Evolutionary conservation across 352 stramenopile species (phyloP).

Genomic region (Phytophthora lateralis): DNA sequence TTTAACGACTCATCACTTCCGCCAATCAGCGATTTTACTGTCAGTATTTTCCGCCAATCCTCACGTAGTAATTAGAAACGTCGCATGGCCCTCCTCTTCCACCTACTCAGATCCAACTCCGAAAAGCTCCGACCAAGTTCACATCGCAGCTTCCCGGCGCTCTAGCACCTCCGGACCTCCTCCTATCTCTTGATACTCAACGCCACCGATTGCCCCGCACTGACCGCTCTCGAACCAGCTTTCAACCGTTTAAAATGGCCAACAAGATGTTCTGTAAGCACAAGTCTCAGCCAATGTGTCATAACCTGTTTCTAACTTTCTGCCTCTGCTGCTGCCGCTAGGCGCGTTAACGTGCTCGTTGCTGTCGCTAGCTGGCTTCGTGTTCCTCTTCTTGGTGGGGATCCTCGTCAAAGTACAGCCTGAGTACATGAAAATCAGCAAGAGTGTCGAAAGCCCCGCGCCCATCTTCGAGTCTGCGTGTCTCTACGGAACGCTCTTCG

Average conservation of each 20-base stretch:
- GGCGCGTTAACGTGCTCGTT: slow-evolving; percentile 78
- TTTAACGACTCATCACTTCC: not conserved
- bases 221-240: not conserved
- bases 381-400: slow-evolving; percentile 75
- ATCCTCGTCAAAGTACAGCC: slow-evolving; percentile 78
- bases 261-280: slow-evolving; percentile 48
- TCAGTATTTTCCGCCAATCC: slow-evolving; percentile 18
- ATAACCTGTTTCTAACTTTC: slow-evolving; percentile 1
- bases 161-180: slow-evolving; percentile 11
- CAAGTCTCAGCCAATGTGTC: not conserved
- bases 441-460: slow-evolving; percentile 61
- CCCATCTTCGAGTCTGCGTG: slow-evolving; percentile 75
- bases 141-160: slow-evolving; percentile 21
- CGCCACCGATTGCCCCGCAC: not conserved
- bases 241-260: slow-evolving; percentile 28
- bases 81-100: slow-evolving; percentile 34
- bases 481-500: slow-evolving; percentile 75
- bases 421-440: slow-evolving; percentile 86
- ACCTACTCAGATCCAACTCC: slow-evolving; percentile 33
- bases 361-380: slow-evolving; percentile 71
- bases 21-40: slow-evolving; percentile 10
- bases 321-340: slow-evolving; percentile 14
- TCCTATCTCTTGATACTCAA: not conserved
- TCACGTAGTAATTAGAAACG: not conserved
- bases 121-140: not conserved